Conservation (phyloP, 768 basidiomycete genomes). For the Suillus ampliporus region DNA sequence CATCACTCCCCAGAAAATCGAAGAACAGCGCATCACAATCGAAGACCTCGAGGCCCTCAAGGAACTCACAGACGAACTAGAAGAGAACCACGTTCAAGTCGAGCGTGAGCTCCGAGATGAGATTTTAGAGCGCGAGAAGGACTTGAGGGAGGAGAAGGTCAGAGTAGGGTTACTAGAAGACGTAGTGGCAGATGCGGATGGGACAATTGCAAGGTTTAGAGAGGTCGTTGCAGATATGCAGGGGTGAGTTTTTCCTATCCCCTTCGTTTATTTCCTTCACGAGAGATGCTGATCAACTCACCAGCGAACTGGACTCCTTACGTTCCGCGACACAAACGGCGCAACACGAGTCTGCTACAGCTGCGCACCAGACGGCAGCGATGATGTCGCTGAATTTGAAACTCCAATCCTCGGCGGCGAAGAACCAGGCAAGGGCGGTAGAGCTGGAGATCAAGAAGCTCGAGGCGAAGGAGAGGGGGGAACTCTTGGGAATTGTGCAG, state of each 20-base stretch:
- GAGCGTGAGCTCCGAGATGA: slow-evolving; percentile 92
- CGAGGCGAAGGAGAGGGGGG: slow-evolving; percentile 82
- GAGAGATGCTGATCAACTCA: not conserved
- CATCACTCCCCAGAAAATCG: slow-evolving; percentile 74
- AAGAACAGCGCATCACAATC: slow-evolving; percentile 95
- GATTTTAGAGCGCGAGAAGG: slow-evolving; percentile 39
- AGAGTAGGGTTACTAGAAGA: slow-evolving; percentile 60
- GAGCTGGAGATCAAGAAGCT: slow-evolving; percentile 88
- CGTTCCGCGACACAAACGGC: slow-evolving; percentile 86
- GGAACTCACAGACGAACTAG: slow-evolving; percentile 95
- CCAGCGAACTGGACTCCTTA: slow-evolving; percentile 86
- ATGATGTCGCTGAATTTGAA: slow-evolving; percentile 96
- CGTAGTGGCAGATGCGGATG: slow-evolving; percentile 81
- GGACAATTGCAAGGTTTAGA: slow-evolving; percentile 89
- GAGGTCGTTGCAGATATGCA: slow-evolving; percentile 89
- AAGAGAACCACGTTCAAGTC: slow-evolving; percentile 94
- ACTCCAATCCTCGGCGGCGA: slow-evolving; percentile 87
- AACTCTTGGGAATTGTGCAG: slow-evolving; percentile 84
- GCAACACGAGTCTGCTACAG: slow-evolving; percentile 80
- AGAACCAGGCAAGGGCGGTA: slow-evolving; percentile 88
- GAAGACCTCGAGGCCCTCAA: slow-evolving; percentile 96
- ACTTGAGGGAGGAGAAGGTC: slow-evolving; percentile 7
- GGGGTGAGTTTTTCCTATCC: slow-evolving; percentile 50
- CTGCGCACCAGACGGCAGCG: slow-evolving; percentile 87
- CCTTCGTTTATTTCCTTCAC: slow-evolving; percentile 10